A percentile compares a stretch with the other conserved stretches of the same genome.
Conservation (phyloP, 2,329 filamentous ascomycete species). For the Annulohypoxylon truncatum region DNA sequence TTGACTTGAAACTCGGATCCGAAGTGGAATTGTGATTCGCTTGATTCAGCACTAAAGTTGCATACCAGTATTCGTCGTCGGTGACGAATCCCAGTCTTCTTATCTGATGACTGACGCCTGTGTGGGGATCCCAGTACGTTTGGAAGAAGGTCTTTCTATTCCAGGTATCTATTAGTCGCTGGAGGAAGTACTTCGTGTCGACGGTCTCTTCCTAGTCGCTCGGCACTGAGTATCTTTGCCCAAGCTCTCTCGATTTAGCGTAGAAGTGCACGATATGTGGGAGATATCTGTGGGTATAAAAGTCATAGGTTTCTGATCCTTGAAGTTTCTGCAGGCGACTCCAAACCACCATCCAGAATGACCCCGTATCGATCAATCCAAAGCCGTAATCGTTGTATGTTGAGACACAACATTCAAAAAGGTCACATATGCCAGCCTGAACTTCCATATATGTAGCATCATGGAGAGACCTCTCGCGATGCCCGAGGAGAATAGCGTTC, state of each 20-base stretch:
- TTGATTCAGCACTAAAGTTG: not conserved
- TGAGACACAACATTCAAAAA: conserved; percentile 4
- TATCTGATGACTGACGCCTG: too few species aligned
- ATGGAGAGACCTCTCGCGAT: not conserved
- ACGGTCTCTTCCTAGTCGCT: not conserved
- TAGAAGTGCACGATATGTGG: conserved; percentile 17
- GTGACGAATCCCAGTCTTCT: not conserved
- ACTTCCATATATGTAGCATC: conserved; percentile 4
- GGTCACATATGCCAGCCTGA: conserved; percentile 5
- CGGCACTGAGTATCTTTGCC: not conserved
- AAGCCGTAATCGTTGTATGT: not conserved
- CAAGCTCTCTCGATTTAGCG: conserved; percentile 21
- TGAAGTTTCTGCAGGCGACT: not conserved
- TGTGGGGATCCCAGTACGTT: conserved; percentile 20
- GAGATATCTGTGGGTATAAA: conserved; percentile 6
- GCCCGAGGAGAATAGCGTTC: conserved; percentile 21
- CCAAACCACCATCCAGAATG: conserved; percentile 15
- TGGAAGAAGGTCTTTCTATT: conserved; percentile 14
- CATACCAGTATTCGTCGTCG: not conserved
- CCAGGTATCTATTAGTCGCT: conserved; percentile 21
- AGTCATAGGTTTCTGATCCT: not conserved
- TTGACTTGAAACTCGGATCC: not conserved
- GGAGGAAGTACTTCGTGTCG: not conserved
- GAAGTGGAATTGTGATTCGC: too few species aligned
- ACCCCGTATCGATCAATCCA: not conserved